Evolutionary conservation across 352 stramenopile species (phyloP), one percentile per base, ranked within the genome.

Genomic region (Phytopythium delawarense): DNA sequence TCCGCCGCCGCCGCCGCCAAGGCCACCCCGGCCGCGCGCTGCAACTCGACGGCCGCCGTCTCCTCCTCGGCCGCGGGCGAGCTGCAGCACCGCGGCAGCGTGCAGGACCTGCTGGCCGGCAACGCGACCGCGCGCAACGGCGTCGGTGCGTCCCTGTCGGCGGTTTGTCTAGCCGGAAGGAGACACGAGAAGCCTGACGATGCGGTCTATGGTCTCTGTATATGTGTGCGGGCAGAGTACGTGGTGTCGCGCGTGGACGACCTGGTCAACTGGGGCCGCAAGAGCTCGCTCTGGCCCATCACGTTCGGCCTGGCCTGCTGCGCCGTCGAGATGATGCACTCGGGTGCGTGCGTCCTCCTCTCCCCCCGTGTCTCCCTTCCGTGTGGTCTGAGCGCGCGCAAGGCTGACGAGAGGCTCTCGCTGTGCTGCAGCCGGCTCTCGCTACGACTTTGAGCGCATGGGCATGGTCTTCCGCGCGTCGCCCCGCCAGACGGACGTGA

Each of bases 221-320:
- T 57, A 28, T 49, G 20, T 56, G 30, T n/a, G 0, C 4, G 39
- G 30, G 15, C 48, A 95, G 97, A 99, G 74, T 99, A 98, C 74
- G 94, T 98, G 20, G 93, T 99, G 35, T 96, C 95, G 42, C 96
- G 96, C 63, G 81, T 99, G 25, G 97, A 99, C 69, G 96, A 99
- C 59, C 79, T 99, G 23, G 94, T 99, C n/a, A 99, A 99, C 79
- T 99, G 97, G 97, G 96, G 94, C 18, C 93, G 97, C 55, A 85
- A 88, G 58, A 92, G 95, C 61, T 99, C 97, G 37, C 69, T 99
- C 28, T 99, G 97, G 97, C 98, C 98, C 54, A 98, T 99, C 83
- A 99, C 97, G 8, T 99, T 99, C 77, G 98, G 98, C 59, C 78
- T 99, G 15, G 97, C 98, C 9, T 99, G 98, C 77, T 99, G 98